These are phyloP conservation scores for Phoma sp. DNA, from an alignment of 2,329 filamentous ascomycete genomes.

Conservation along the genomic window DNA sequence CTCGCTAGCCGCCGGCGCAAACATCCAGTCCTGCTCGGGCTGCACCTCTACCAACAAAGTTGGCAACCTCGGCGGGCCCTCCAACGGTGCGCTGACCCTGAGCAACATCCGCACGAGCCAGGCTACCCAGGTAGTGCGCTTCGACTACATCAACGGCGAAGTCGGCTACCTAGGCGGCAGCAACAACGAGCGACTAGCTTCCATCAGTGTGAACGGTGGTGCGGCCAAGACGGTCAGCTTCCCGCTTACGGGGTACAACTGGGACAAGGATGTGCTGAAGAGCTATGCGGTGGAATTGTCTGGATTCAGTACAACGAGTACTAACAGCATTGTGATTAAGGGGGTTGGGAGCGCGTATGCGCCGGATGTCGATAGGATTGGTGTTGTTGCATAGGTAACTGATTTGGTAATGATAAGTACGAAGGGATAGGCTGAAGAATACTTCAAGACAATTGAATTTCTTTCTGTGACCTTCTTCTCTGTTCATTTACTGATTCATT, in stretches of 20 bases:
- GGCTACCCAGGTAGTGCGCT: conserved; percentile 21
- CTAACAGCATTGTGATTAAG: conserved; percentile 25
- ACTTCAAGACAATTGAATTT: too few species aligned
- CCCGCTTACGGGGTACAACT: conserved; percentile 27
- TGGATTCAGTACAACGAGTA: conserved; percentile 24
- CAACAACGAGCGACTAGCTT: conserved; percentile 27
- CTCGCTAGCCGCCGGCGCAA: conserved; percentile 22
- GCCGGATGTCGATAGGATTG: conserved; percentile 25
- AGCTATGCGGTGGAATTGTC: conserved; percentile 23
- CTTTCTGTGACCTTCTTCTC: too few species aligned
- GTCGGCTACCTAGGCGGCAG: conserved; percentile 24
- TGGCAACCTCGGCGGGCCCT: conserved; percentile 24
- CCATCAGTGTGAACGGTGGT: conserved; percentile 28
- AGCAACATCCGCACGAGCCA: conserved; percentile 27
- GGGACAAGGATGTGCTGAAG: conserved; percentile 23
- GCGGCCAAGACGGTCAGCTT: conserved; percentile 26
- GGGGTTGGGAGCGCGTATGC: conserved; percentile 17
- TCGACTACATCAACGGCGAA: conserved; percentile 29
- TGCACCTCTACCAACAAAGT: conserved; percentile 27
- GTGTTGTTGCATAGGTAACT: conserved; percentile 15
- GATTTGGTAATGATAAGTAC: too few species aligned
- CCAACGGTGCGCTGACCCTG: conserved; percentile 21
- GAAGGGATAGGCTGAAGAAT: too few species aligned
- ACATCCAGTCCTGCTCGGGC: conserved; percentile 22
- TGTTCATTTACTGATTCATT: too few species aligned